Conservation (phyloP, 2,329 filamentous ascomycete species). For the Bipolaris cookei region DNA sequence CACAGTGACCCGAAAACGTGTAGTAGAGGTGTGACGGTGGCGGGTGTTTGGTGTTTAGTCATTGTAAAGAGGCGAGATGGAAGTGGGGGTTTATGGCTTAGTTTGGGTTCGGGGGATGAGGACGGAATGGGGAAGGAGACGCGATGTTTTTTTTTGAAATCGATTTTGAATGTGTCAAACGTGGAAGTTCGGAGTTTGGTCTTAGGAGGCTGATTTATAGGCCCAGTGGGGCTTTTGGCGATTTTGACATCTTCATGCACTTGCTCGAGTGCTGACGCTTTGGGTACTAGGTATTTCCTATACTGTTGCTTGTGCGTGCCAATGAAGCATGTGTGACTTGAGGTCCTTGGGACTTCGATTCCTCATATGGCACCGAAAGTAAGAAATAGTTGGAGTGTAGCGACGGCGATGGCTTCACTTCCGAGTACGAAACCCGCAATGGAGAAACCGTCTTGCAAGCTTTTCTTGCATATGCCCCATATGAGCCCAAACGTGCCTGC, state of each 20-base stretch:
- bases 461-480: background rate
- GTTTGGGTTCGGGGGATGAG: background rate
- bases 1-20: too few relatives aligned
- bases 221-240: too few relatives aligned
- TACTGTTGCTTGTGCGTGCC: too few relatives aligned
- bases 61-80: conserved; percentile 1
- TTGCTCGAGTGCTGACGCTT: too few relatives aligned
- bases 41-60: conserved; percentile 2
- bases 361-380: background rate
- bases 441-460: conserved; percentile 3
- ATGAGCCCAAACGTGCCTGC: background rate
- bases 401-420: background rate
- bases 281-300: too few relatives aligned
- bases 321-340: too few relatives aligned
- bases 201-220: too few relatives aligned
- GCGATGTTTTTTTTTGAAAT: background rate
- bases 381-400: background rate
- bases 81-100: background rate
- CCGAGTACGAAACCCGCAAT: background rate
- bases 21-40: too few relatives aligned
- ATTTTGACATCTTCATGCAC: too few relatives aligned
- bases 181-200: too few relatives aligned
- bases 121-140: conserved; percentile 7
- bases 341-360: background rate
- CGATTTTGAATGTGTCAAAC: too few relatives aligned